Percentiles rank a stretch among this genome's conserved stretches.
Conservation (phyloP, 2,329 filamentous ascomycete genomes). For the Beauveria rudraprayagi region DNA sequence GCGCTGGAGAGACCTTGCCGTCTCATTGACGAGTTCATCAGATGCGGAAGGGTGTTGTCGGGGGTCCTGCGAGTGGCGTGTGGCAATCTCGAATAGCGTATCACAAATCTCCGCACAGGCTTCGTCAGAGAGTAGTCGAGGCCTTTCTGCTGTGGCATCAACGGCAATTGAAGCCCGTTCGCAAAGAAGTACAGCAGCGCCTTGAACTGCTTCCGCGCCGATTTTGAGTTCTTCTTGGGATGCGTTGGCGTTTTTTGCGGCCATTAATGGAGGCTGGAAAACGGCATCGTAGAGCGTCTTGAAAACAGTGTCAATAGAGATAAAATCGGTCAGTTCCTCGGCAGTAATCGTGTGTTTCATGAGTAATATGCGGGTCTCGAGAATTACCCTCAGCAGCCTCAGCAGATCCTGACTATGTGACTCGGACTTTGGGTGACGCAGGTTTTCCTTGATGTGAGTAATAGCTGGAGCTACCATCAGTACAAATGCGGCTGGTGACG, state of each 20-base stretch:
- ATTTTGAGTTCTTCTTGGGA: slow-evolving; percentile 32
- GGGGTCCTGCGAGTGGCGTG: slow-evolving; percentile 17
- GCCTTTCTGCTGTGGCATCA: slow-evolving; percentile 9
- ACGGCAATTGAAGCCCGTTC: slow-evolving; percentile 26
- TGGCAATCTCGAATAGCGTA: slow-evolving; percentile 24
- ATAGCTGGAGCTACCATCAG: slow-evolving; percentile 38
- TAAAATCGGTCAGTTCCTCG: slow-evolving; percentile 31
- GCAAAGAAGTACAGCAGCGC: slow-evolving; percentile 36
- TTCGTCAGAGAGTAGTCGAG: slow-evolving; percentile 26
- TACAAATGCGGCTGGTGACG: slow-evolving; percentile 39
- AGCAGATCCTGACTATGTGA: slow-evolving; percentile 45
- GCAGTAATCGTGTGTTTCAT: slow-evolving; percentile 24
- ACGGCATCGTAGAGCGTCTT: slow-evolving; percentile 35
- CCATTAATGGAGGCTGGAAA: slow-evolving; percentile 30
- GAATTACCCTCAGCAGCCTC: slow-evolving; percentile 41
- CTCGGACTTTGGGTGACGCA: slow-evolving; percentile 42
- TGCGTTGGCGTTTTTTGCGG: slow-evolving; percentile 19
- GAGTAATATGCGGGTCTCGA: slow-evolving; percentile 38
- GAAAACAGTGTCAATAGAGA: slow-evolving; percentile 28
- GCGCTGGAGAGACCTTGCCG: slow-evolving; percentile 32
- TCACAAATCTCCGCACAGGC: slow-evolving; percentile 32
- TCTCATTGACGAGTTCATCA: slow-evolving; percentile 33
- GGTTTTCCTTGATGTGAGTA: slow-evolving; percentile 40
- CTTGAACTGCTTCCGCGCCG: slow-evolving; percentile 36
- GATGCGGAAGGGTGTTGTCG: slow-evolving; percentile 16